Percentiles rank a stretch among this genome's conserved stretches.
These are phyloP conservation scores for Alternaria panax DNA, from an alignment of 2,329 filamentous ascomycete species.

Conservation along the genomic window DNA sequence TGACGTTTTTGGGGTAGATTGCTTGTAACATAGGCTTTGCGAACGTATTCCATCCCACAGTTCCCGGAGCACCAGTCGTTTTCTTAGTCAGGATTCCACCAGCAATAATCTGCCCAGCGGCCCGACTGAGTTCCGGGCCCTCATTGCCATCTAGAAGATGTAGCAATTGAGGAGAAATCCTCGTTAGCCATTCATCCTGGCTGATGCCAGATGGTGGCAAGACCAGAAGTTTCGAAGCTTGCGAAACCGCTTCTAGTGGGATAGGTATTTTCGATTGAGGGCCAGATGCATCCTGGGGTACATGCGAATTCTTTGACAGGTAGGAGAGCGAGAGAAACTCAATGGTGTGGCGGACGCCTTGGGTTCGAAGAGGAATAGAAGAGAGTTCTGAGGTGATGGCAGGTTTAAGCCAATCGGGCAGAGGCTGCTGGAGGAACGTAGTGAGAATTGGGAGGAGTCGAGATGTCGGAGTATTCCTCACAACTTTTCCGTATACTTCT, in stretches of 20 bases:
- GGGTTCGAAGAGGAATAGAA: slow-evolving; percentile 65
- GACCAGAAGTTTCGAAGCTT: slow-evolving; percentile 68
- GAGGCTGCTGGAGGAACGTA: slow-evolving; percentile 67
- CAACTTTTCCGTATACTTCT: slow-evolving; percentile 25
- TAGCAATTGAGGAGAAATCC: slow-evolving; percentile 68
- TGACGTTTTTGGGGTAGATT: slow-evolving; percentile 56
- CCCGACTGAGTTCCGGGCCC: slow-evolving; percentile 65
- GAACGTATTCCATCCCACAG: slow-evolving; percentile 67
- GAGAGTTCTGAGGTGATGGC: slow-evolving; percentile 66
- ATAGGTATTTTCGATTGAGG: slow-evolving; percentile 62
- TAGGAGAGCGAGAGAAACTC: slow-evolving; percentile 77
- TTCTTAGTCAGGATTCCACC: slow-evolving; percentile 72
- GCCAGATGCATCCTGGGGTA: slow-evolving; percentile 36
- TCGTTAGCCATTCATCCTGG: slow-evolving; percentile 66
- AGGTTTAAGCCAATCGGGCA: slow-evolving; percentile 67
- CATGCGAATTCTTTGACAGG: slow-evolving; percentile 58
- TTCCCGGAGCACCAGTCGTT: slow-evolving; percentile 69
- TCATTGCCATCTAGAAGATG: slow-evolving; percentile 67
- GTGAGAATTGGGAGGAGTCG: slow-evolving; percentile 69
- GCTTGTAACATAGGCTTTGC: slow-evolving; percentile 64
- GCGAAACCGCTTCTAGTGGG: slow-evolving; percentile 71
- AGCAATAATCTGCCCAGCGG: slow-evolving; percentile 68
- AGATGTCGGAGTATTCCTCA: slow-evolving; percentile 56
- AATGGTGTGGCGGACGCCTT: slow-evolving; percentile 71
- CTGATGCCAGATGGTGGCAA: slow-evolving; percentile 64